These are phyloP conservation scores for Aureobasidium namibiae DNA, from an alignment of 2,329 filamentous ascomycete genomes.

Conservation along the genomic window DNA sequence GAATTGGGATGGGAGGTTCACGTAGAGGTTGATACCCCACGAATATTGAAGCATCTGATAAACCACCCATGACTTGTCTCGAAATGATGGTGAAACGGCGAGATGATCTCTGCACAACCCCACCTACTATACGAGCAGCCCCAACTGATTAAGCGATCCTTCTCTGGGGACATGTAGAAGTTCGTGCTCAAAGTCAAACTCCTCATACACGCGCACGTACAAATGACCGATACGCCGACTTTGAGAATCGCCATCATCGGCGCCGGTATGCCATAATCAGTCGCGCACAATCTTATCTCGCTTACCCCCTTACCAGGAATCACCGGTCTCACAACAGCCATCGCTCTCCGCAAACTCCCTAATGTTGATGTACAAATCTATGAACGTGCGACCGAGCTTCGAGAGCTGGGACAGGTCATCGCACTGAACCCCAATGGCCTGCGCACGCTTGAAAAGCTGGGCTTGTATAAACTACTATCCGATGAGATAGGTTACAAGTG, in stretches of 20 bases:
- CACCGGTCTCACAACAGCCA: constrained; percentile 31
- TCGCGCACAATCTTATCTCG: background rate
- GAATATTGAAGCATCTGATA: constrained; percentile 1
- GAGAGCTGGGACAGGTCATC: constrained; percentile 33
- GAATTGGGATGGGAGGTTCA: background rate
- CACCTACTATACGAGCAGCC: background rate
- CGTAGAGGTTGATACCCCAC: constrained; percentile 6
- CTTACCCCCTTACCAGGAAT: constrained; percentile 21
- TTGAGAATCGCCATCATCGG: constrained; percentile 29
- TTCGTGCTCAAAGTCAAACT: background rate
- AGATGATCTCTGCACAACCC: background rate
- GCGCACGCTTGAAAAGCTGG: constrained; percentile 28
- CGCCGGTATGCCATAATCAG: background rate
- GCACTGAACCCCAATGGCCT: constrained; percentile 33
- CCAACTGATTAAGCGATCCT: background rate
- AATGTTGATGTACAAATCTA: constrained; percentile 28
- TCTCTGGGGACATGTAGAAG: background rate
- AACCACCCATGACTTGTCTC: too few species aligned
- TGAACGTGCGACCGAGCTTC: constrained; percentile 28
- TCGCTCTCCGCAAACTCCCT: constrained; percentile 26
- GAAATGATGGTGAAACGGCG: background rate
- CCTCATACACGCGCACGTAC: background rate
- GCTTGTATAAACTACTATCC: constrained; percentile 26
- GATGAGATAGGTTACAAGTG: constrained; percentile 29
- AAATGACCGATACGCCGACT: constrained; percentile 12